Conservation (phyloP, 345 rosid species). For the Citrus glauca region DNA sequence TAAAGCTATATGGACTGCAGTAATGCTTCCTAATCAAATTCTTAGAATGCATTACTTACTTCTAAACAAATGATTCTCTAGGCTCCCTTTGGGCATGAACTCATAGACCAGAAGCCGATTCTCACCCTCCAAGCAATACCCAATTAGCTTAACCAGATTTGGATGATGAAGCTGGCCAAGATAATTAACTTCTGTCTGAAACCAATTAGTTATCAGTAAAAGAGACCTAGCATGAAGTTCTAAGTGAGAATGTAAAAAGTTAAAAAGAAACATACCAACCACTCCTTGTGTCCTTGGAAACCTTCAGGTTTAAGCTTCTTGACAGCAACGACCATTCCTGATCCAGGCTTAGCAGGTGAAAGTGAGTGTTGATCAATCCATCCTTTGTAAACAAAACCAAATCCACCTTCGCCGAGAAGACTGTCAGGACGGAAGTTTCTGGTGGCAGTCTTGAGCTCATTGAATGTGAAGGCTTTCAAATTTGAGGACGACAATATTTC, state of each 20-base stretch:
- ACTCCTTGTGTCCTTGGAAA: conserved; percentile 97
- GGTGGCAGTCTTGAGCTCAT: conserved; percentile 80
- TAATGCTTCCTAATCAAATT: not conserved
- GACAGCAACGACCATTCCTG: conserved; percentile 92
- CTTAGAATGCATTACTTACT: conserved; percentile 39
- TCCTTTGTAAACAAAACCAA: conserved; percentile 92
- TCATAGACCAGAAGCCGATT: conserved; percentile 82
- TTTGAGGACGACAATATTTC: conserved; percentile 87
- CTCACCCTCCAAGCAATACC: conserved; percentile 85
- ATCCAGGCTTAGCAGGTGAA: conserved; percentile 74
- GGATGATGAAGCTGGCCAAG: conserved; percentile 95
- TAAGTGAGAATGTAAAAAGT: not conserved
- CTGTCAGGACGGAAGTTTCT: conserved; percentile 88
- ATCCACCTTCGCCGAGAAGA: conserved; percentile 96
- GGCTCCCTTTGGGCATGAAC: conserved; percentile 95
- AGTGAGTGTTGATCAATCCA: conserved; percentile 83
- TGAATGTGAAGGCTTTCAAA: conserved; percentile 75
- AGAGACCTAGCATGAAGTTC: not conserved
- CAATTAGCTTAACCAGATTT: conserved; percentile 85
- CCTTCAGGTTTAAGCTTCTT: conserved; percentile 96
- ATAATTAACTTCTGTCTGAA: conserved; percentile 94
- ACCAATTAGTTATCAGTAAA: conserved; percentile 26
- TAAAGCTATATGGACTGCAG: not conserved
- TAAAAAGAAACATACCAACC: conserved; percentile 60
- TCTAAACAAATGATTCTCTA: conserved; percentile 72